Evolutionary conservation across 2,329 filamentous ascomycete species (phyloP).

Genomic region (Fusarium buharicum): DNA sequence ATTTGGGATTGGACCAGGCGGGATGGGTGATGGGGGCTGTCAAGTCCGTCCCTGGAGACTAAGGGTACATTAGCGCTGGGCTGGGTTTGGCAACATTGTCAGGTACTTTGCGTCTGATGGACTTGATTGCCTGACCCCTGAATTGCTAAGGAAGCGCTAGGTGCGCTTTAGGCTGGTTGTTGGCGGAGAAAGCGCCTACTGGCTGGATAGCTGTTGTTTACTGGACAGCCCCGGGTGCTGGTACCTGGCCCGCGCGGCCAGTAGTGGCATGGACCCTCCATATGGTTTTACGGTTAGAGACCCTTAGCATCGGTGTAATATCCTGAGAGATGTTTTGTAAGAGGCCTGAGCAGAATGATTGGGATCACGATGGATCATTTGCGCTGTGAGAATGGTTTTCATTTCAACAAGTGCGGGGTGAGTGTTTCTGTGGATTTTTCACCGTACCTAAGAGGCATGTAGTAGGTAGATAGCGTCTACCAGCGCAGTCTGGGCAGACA

Average conservation of each 20-base stretch:
- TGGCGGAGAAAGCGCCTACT: conserved; percentile 33
- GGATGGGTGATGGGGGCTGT: conserved; percentile 36
- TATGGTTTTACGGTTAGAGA: conserved; percentile 29
- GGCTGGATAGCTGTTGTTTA: conserved; percentile 16
- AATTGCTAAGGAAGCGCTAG: conserved; percentile 20
- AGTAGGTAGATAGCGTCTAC: neutral
- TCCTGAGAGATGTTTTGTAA: conserved; percentile 14
- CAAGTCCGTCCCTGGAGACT: conserved; percentile 36
- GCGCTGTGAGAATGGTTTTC: conserved; percentile 9
- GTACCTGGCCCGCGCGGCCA: conserved; percentile 38
- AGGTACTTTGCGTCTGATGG: conserved; percentile 34
- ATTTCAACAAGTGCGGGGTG: conserved; percentile 1
- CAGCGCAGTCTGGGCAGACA: neutral
- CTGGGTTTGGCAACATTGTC: conserved; percentile 27
- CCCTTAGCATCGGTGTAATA: conserved; percentile 36
- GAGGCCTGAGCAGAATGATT: conserved; percentile 3
- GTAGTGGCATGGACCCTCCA: conserved; percentile 36
- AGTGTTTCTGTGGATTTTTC: neutral
- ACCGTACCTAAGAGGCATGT: neutral
- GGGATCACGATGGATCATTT: conserved; percentile 1
- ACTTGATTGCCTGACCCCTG: conserved; percentile 37
- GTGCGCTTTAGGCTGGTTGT: conserved; percentile 10
- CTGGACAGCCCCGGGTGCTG: conserved; percentile 24
- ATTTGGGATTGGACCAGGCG: conserved; percentile 21
- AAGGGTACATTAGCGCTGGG: conserved; percentile 36